Conservation (phyloP, 2,329 filamentous ascomycete species). For the Neonectria sp. region DNA sequence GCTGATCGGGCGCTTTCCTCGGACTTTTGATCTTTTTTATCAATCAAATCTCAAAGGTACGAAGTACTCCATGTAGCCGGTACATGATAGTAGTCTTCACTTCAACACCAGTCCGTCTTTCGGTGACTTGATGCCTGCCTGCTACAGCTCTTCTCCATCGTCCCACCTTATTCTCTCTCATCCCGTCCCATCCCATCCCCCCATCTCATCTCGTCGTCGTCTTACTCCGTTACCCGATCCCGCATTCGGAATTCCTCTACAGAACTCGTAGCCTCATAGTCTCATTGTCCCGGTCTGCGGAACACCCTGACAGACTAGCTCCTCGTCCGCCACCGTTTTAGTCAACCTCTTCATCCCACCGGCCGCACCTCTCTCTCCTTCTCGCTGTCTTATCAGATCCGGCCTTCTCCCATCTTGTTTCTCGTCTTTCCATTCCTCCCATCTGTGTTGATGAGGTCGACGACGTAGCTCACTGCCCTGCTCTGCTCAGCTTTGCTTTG, state of each 20-base stretch:
- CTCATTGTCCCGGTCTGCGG: conserved; percentile 6
- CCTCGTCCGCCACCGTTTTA: background rate
- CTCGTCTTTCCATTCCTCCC: conserved; percentile 9
- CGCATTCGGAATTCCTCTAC: background rate
- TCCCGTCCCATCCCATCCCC: conserved; percentile 5
- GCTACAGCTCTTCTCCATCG: conserved; percentile 8
- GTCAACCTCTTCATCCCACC: conserved; percentile 16
- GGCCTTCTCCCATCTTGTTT: conserved; percentile 17
- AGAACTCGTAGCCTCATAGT: background rate
- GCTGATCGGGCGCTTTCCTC: conserved; percentile 17
- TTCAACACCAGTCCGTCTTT: background rate
- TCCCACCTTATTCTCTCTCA: conserved; percentile 15
- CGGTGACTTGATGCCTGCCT: background rate
- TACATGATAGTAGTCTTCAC: conserved; percentile 9
- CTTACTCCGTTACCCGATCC: conserved; percentile 7
- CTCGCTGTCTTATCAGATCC: conserved; percentile 29
- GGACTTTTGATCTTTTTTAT: conserved; percentile 11
- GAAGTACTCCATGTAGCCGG: background rate
- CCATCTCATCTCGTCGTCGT: conserved; percentile 9
- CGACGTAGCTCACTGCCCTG: conserved; percentile 9
- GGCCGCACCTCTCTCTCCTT: conserved; percentile 1
- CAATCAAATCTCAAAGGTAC: conserved; percentile 17
- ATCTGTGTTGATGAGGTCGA: conserved; percentile 25
- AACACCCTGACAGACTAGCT: conserved; percentile 12
- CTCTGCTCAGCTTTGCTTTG: background rate